Evolutionary conservation across 225 moss, liverwort and hornwort species (phyloP).

Genomic region (Anthoceros angustus): DNA sequence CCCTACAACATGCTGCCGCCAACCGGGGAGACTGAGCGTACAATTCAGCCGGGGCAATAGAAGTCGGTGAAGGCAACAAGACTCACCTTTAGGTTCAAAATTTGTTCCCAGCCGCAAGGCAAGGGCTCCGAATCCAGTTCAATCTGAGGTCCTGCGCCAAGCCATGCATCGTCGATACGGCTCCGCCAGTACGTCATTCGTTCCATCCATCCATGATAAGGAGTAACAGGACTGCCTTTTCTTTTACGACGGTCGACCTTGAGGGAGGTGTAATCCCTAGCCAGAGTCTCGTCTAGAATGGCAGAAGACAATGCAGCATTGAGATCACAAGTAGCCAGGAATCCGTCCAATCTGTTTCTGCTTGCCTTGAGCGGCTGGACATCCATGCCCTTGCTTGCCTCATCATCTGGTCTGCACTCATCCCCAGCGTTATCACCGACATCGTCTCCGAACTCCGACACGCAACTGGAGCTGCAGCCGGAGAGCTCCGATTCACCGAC

Average conservation of each 20-base stretch:
- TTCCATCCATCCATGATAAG: background rate
- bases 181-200: background rate
- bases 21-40: background rate
- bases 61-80: background rate
- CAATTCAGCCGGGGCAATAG: background rate
- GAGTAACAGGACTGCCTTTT: background rate
- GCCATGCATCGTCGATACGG: background rate
- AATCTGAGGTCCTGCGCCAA: background rate
- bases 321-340: background rate
- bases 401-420: background rate
- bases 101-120: constrained; percentile 1
- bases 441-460: background rate
- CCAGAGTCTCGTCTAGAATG: background rate
- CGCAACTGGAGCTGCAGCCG: background rate
- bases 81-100: background rate
- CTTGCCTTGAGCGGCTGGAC: background rate
- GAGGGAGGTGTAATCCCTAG: background rate
- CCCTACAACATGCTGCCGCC: background rate
- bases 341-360: no score
- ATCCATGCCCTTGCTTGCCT: background rate
- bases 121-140: background rate
- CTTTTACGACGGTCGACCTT: background rate
- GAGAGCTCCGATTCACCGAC: background rate
- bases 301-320: background rate
- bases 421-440: background rate